Percentiles rank a stretch among this genome's conserved stretches.
These are phyloP conservation scores for Diaporthe sp. DNA, from an alignment of 2,329 filamentous ascomycete species.

Conservation along the genomic window DNA sequence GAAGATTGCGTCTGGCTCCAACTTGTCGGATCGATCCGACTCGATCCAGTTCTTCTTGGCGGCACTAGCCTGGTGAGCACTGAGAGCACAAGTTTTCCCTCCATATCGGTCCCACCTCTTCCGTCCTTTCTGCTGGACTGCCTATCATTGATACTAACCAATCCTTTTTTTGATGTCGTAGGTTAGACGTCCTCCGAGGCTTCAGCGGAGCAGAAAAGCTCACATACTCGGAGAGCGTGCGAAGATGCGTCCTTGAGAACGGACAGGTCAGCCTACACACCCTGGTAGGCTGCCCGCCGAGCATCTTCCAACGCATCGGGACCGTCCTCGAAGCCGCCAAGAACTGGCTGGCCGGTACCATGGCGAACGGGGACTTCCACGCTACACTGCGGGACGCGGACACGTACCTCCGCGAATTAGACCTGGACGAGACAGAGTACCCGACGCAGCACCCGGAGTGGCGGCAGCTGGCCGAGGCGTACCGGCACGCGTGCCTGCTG, in stretches of 20 bases:
- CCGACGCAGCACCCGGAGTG: constrained; percentile 46
- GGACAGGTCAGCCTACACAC: constrained; percentile 44
- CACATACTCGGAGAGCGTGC: constrained; percentile 44
- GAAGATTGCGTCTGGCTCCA: constrained; percentile 38
- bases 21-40: neutral
- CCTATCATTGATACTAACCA: neutral
- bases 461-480: constrained; percentile 46
- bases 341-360: constrained; percentile 25
- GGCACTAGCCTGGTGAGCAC: constrained; percentile 7
- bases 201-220: constrained; percentile 49
- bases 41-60: constrained; percentile 17
- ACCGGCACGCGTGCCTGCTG: constrained; percentile 47
- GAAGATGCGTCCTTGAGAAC: constrained; percentile 43
- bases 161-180: neutral
- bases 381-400: constrained; percentile 41
- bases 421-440: constrained; percentile 43
- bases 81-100: neutral
- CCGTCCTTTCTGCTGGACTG: neutral
- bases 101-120: neutral
- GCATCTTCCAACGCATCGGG: constrained; percentile 44
- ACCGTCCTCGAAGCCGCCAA: constrained; percentile 44
- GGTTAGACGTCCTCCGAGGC: constrained; percentile 47
- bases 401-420: constrained; percentile 45
- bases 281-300: constrained; percentile 45
- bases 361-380: constrained; percentile 37